Evolutionary conservation across 129 eudicot species (phyloP).

Genomic region (Centrapalus pauciflorus): DNA sequence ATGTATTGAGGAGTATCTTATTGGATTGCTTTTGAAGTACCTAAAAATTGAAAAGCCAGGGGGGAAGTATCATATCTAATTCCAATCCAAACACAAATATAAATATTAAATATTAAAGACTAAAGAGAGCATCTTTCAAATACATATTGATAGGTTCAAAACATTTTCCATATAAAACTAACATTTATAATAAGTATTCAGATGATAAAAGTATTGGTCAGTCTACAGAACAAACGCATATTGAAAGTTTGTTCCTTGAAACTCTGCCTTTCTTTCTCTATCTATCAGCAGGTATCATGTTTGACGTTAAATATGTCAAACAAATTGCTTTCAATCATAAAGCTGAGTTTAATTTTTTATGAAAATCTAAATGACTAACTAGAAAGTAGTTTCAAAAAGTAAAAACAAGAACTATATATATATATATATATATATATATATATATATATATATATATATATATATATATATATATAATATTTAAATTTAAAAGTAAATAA

Average conservation of each 20-base stretch:
- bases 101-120: too few species aligned
- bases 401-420: too few species aligned
- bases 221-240: constrained; percentile 5
- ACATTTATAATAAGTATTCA: background rate
- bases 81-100: constrained; percentile 33
- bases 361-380: background rate
- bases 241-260: background rate
- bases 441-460: background rate
- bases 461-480: background rate
- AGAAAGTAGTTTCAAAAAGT: too few species aligned
- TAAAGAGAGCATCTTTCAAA: constrained; percentile 34
- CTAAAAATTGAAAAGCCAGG: constrained; percentile 33
- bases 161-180: constrained; percentile 16
- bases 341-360: background rate
- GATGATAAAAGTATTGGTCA: background rate
- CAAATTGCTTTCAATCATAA: background rate
- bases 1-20: constrained; percentile 27
- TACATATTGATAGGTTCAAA: constrained; percentile 23
- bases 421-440: too few species aligned
- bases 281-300: too few species aligned
- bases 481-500: too few species aligned
- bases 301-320: background rate
- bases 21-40: constrained; percentile 34
- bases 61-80: constrained; percentile 64
- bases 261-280: constrained; percentile 4